Percentiles rank a stretch among this genome's conserved stretches.
Evolutionary conservation across 768 basidiomycete species (phyloP).

Genomic region (Tremella fuciformis): DNA sequence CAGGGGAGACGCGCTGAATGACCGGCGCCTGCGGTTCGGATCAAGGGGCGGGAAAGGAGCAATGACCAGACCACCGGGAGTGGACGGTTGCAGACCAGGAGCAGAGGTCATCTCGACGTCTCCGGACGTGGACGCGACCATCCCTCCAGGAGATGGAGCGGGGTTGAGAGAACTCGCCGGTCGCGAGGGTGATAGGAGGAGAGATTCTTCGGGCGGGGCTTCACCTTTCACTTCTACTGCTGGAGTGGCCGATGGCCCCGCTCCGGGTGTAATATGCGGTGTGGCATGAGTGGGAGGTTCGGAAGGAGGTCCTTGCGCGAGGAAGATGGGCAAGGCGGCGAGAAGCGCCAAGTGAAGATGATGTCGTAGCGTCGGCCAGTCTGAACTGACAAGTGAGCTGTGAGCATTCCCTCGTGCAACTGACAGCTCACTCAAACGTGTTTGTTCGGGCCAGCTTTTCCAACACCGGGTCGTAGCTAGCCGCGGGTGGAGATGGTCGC

Average conservation of each 20-base stretch:
- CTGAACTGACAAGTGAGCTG: slow-evolving; percentile 26
- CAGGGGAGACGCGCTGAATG: slow-evolving; percentile 6
- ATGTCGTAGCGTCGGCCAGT: slow-evolving; percentile 38
- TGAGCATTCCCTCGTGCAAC: not conserved
- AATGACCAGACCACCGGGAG: slow-evolving; percentile 46
- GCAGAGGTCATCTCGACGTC: slow-evolving; percentile 3
- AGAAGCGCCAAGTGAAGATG: slow-evolving; percentile 32
- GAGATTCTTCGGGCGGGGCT: not conserved
- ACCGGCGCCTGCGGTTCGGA: slow-evolving; percentile 18
- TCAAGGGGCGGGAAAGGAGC: slow-evolving; percentile 48
- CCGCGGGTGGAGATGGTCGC: not conserved
- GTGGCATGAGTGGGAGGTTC: not conserved
- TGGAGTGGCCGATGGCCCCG: slow-evolving; percentile 6
- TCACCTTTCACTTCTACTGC: not conserved
- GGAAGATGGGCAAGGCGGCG: slow-evolving; percentile 25
- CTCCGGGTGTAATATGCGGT: not conserved
- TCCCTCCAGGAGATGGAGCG: not conserved
- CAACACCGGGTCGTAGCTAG: slow-evolving; percentile 21
- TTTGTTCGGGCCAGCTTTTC: slow-evolving; percentile 28
- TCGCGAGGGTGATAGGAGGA: slow-evolving; percentile 2
- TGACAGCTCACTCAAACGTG: slow-evolving; percentile 32
- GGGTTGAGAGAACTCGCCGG: not conserved
- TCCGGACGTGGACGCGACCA: not conserved
- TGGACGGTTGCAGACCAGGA: slow-evolving; percentile 31
- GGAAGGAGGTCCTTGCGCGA: slow-evolving; percentile 19